These are phyloP conservation scores for Aspergillus novofumigatus DNA, from an alignment of 2,329 filamentous ascomycete genomes.

Conservation along the genomic window DNA sequence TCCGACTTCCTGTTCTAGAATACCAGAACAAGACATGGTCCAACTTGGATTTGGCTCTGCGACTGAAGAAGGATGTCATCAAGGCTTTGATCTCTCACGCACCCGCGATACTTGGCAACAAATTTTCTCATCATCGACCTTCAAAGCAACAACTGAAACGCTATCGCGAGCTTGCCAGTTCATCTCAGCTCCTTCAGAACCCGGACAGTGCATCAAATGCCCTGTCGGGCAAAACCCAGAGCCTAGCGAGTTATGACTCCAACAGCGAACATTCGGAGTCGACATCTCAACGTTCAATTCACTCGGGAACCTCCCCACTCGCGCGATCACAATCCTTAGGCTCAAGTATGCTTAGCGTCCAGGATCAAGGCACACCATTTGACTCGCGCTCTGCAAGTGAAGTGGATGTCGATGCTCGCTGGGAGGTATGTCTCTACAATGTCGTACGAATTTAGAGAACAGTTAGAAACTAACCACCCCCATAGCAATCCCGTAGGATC, in stretches of 20 bases:
- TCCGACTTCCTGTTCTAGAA: constrained; percentile 88
- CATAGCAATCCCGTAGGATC: constrained; percentile 30
- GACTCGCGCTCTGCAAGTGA: constrained; percentile 35
- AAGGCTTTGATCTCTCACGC: constrained; percentile 92
- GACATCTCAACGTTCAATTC: constrained; percentile 32
- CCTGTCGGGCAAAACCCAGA: constrained; percentile 27
- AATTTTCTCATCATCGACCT: constrained; percentile 84
- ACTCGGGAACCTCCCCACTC: constrained; percentile 35
- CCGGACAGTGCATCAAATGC: constrained; percentile 26
- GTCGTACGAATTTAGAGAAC: not conserved
- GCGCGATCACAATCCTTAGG: constrained; percentile 31
- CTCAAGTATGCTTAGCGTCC: constrained; percentile 26
- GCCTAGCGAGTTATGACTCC: constrained; percentile 36
- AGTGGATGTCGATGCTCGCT: constrained; percentile 35
- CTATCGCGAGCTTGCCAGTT: constrained; percentile 78
- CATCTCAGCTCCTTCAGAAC: constrained; percentile 59
- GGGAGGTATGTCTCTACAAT: constrained; percentile 29
- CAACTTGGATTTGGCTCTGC: constrained; percentile 87
- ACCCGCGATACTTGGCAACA: constrained; percentile 95
- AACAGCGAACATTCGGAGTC: constrained; percentile 36
- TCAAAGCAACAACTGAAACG: constrained; percentile 73
- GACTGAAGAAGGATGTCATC: constrained; percentile 90
- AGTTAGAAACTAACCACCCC: constrained; percentile 10
- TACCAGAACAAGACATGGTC: constrained; percentile 99
- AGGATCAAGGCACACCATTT: constrained; percentile 20